Evolutionary conservation across 129 eudicot species (phyloP).

Genomic region (Rutidosis leptorrhynchoides): DNA sequence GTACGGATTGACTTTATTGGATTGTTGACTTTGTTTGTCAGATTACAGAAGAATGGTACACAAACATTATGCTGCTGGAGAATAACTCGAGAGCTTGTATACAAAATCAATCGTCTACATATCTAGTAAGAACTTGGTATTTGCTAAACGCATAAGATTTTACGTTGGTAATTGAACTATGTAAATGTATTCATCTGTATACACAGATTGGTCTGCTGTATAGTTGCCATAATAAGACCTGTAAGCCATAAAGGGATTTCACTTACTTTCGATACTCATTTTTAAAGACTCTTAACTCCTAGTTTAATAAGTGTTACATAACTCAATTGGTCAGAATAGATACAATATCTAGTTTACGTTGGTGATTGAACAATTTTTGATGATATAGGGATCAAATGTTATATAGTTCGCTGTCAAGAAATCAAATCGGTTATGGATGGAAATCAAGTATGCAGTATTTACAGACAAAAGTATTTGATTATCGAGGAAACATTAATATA

Average conservation of each 20-base stretch:
- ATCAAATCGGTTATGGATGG: too few relatives aligned
- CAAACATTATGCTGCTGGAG: conserved; percentile 62
- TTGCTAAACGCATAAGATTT: conserved; percentile 12
- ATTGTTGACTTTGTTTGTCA: conserved; percentile 29
- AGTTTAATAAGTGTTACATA: neutral
- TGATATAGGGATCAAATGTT: neutral
- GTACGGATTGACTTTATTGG: neutral
- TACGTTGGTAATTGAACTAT: neutral
- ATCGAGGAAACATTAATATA: too few relatives aligned
- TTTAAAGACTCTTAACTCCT: neutral
- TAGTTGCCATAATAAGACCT: conserved; percentile 15
- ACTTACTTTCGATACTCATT: neutral
- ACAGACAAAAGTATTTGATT: too few relatives aligned
- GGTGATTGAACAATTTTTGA: too few relatives aligned
- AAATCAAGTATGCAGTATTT: too few relatives aligned
- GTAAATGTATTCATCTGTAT: conserved; percentile 19
- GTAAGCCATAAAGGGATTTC: neutral
- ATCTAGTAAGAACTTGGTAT: conserved; percentile 14
- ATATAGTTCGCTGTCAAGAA: too few relatives aligned
- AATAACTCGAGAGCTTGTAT: conserved; percentile 45
- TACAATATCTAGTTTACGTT: too few relatives aligned
- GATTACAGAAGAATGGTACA: conserved; percentile 74
- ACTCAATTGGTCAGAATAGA: neutral
- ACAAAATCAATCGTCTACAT: conserved; percentile 12
- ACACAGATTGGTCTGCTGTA: conserved; percentile 23